phyloP scores from a whole-genome alignment of 2,329 filamentous ascomycete genomes.

The Arthrocladium fulminans region DNA sequence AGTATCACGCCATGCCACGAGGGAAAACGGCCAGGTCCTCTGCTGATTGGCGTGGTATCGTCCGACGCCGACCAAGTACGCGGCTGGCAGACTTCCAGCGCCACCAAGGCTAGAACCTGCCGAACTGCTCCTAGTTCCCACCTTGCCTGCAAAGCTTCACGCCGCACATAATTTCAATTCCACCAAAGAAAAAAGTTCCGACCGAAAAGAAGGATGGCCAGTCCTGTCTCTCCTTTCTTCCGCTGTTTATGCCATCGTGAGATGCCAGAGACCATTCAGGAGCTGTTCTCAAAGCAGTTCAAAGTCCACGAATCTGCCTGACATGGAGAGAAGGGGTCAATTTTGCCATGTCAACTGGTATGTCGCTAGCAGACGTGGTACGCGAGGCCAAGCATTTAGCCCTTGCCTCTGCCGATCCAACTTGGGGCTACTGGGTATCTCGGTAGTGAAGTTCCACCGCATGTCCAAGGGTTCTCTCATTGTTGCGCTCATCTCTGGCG shows the following conservation, averaged over 20 bases:
- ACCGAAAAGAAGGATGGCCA: too few species aligned
- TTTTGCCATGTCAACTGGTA: not conserved
- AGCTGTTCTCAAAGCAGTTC: not conserved
- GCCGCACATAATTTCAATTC: not conserved
- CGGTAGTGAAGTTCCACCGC: not conserved
- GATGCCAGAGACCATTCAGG: not conserved
- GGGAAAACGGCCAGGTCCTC: not conserved
- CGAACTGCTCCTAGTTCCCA: not conserved
- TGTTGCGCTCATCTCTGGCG: too few species aligned
- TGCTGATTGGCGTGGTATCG: slow-evolving; percentile 2
- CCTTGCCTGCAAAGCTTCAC: not conserved
- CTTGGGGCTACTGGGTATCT: not conserved
- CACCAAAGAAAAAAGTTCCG: too few species aligned
- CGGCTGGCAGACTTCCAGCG: not conserved
- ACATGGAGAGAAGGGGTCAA: too few species aligned
- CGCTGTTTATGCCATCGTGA: too few species aligned
- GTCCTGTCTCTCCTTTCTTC: too few species aligned
- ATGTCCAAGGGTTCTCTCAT: not conserved
- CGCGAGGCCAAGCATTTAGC: not conserved
- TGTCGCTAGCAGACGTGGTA: not conserved
- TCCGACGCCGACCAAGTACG: not conserved
- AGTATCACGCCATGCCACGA: slow-evolving; percentile 2
- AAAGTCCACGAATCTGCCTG: not conserved
- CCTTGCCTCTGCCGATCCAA: not conserved
- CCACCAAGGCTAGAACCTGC: not conserved